Percentiles rank a stretch among this genome's conserved stretches.
Conservation (phyloP, 1,139 yeast genomes). For the Debaryomyces robertsiae region DNA sequence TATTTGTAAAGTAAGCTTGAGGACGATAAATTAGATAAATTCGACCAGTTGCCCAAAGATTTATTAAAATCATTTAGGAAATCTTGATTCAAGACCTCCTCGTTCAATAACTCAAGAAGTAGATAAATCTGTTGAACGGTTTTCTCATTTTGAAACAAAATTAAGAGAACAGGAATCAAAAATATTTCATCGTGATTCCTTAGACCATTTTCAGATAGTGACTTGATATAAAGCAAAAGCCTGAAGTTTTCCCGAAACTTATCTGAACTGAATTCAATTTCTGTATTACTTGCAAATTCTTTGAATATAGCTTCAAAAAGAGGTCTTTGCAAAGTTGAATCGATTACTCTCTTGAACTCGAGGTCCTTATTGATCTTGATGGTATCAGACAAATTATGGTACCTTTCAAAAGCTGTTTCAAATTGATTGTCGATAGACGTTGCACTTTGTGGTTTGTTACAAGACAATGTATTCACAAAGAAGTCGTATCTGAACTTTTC, state of each 20-base stretch:
- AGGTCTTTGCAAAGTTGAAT: constrained; percentile 32
- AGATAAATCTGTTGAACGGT: constrained; percentile 31
- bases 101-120: constrained; percentile 37
- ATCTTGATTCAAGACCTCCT: constrained; percentile 33
- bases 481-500: constrained; percentile 30
- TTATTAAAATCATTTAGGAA: constrained; percentile 30
- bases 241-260: constrained; percentile 31
- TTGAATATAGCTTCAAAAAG: constrained; percentile 30
- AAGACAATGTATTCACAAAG: constrained; percentile 29
- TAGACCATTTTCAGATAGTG: constrained; percentile 41
- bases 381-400: constrained; percentile 27
- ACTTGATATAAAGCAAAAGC: constrained; percentile 39
- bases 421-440: constrained; percentile 22
- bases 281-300: constrained; percentile 18
- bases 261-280: constrained; percentile 16
- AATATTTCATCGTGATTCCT: constrained; percentile 44
- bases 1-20: constrained; percentile 26
- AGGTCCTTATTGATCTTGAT: constrained; percentile 34
- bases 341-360: constrained; percentile 36
- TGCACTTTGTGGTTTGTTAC: constrained; percentile 20
- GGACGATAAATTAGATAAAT: constrained; percentile 19
- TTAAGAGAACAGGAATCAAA: constrained; percentile 40
- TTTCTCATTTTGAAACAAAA: constrained; percentile 30
- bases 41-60: constrained; percentile 33
- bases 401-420: constrained; percentile 25